Base-by-base conservation (phyloP, 2,329 filamentous ascomycete species). In the Venturia carpophila region DNA sequence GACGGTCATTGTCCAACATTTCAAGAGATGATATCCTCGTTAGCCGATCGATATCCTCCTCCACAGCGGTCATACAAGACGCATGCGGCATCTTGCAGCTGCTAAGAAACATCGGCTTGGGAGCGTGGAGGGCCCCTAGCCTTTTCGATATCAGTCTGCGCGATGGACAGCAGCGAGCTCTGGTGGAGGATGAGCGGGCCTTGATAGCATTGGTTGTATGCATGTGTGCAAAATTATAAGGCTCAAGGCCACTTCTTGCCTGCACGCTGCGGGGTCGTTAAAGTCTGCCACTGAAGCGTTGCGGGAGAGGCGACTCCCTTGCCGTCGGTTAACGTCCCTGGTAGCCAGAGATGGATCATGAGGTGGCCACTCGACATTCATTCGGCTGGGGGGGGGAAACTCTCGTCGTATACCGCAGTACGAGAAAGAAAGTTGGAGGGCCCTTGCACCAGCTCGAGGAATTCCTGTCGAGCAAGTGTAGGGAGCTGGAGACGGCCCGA, bases 261-360 rank as follows among this genome's bases (percentile, higher is more conserved):
- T 58, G 52, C 52, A 58, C 52, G 30, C 52, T 58, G 52, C 52
- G 52, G 52, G 52, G 52, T 58, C 52, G 52, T 58, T 58, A 1
- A 27, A n/a, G 37, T 37, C 17, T 37, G 52, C 30, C 52, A 27
- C 3, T 30, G 30, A 37, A 58, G 15, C 37, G 52, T 21, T 15
- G 30, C 27, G 30, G 52, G 15, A 37, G 52, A n/a, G 19, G 30
- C 27, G 30, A 30, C 52, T 56, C 52, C 52, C 30, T 56, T 37
- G 52, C 15, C 34, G 52, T 56, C 19, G 52, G 52, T 56, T n/a
- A 15, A 58, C 27, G 5, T 37, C 17, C 37, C 52, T 37, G n/a
- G 27, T 21, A 34, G 24, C 52, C 52, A 58, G 17, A 58, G 30
- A 58, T 37, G 37, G 52, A 37, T n/a, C 52, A 37, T 19, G 49